Evolutionary conservation across 2,329 filamentous ascomycete genomes (phyloP), one percentile per base, ranked within the genome.

Genomic region (Colletotrichum eremochloae): DNA sequence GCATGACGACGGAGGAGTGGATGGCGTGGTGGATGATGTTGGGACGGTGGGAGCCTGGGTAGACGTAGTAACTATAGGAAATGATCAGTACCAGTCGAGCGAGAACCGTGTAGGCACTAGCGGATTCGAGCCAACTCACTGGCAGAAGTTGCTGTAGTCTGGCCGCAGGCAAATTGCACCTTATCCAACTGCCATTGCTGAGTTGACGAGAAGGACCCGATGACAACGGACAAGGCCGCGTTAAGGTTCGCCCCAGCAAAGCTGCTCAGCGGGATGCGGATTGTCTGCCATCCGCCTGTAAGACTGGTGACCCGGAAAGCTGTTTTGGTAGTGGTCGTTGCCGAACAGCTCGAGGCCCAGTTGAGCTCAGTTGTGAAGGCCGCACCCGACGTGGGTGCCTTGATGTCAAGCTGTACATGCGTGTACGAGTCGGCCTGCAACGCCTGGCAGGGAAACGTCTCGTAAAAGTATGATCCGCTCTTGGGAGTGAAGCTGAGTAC

Each of bases 391-490:
- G 50, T 74, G 1, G 76, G 76, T 33, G 76, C 76, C 56, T 76
- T 76, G 63, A 77, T 76, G 1, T 75, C 72, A 40, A 77, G 69
- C 64, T 76, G 75, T 12, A 76, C 84, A 77, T 87, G 84, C 72
- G 87, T 83, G 77, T 88, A 88, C 71, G 83, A 82, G 61, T 85
- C 81, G 60, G 79, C 82, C 20, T 79, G 78, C 24, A 86, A 82
- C 50, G 81, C 79, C 75, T 85, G 81, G 79, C 87, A 89, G 0
- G 79, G 75, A 66, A 89, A 84, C 1, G 83, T 85, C 77, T 88
- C 87, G 76, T 89, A 89, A 74, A 87, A 88, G 79, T 89, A 89
- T 15, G 86, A 85, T 36, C 75, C 76, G 20, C 81, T 76, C 72
- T 83, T 85, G 42, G 86, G 85, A n/a, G 82, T 85, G 78, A 89